Evolutionary conservation across 306 rosid species (phyloP), one percentile per base, ranked within the genome.

Genomic region (Mimosa bimucronata): DNA sequence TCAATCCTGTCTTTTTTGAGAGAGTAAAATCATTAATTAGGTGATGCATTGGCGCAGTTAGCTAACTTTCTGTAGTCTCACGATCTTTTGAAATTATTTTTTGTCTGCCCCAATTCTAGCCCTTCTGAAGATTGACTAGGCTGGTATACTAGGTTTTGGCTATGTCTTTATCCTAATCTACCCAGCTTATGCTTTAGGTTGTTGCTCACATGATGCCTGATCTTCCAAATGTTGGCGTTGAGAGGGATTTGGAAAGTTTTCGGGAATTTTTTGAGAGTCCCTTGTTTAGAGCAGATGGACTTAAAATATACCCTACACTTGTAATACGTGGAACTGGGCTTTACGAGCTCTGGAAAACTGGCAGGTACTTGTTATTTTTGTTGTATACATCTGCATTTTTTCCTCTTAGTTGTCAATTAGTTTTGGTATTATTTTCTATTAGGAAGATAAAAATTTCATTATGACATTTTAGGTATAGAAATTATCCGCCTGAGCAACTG

Each of bases 201-300:
- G 98, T 95, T 76, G 99, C 97, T 38, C 99, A 95, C 90, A 95
- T 93, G 99, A 95, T 95, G 99, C 99, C 99, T 40, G 99, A 95
- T 86, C 99, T 95, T 87, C 99, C 99, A 42, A 95, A 95, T 83
- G 99, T 95, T 64, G 99, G 99, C 65, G 94, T 95, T 77, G 99
- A 91, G 87, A 93, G 98, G 81, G 99, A 95, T 87, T 81, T 95
- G 97, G 99, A 95, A 90, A 95, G 99, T 84, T 95, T 95, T 65
- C 82, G 90, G 44, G 99, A 95, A 77, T 95, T 95, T 83, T 93
- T 95, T 74, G 98, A 95, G 89, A 93, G 92, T 67, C 99, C 98
- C 58, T 72, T 44, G 68, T 95, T 95, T 87, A 85, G 98, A 93
- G 93, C 99, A 44, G 99, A 95, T 70, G 99, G 99, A 77, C 99